phyloP scores from a whole-genome alignment of 164 flowering plant genomes.

The Annona cherimola region DNA sequence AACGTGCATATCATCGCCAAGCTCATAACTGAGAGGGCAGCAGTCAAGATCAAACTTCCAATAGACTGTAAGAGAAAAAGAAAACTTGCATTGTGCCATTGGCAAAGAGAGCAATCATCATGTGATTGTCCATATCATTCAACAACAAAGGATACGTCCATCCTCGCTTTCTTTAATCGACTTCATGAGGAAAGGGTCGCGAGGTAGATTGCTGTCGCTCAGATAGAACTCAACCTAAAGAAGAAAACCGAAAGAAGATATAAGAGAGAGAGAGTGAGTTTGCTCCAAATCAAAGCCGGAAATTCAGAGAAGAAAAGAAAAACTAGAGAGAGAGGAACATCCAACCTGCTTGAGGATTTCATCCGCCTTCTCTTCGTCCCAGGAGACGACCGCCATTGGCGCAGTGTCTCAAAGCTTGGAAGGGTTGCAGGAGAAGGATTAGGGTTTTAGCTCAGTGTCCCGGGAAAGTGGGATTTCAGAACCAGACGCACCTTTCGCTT shows the following conservation, averaged over 20 bases:
- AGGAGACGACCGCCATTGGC: slow-evolving; percentile 44
- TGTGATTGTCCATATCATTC: neutral
- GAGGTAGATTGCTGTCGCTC: slow-evolving; percentile 90
- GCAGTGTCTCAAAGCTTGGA: neutral
- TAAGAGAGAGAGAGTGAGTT: neutral
- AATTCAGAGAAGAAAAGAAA: neutral
- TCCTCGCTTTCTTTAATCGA: slow-evolving; percentile 63
- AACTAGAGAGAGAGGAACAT: neutral
- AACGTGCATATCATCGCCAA: slow-evolving; percentile 87
- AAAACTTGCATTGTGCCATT: neutral
- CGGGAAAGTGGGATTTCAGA: neutral
- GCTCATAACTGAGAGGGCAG: slow-evolving; percentile 56
- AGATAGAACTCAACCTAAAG: slow-evolving; percentile 89
- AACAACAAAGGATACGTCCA: slow-evolving; percentile 66
- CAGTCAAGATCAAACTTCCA: slow-evolving; percentile 29
- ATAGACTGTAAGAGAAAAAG: neutral
- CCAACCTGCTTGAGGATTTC: slow-evolving; percentile 78
- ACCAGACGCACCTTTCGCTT: neutral
- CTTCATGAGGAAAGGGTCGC: slow-evolving; percentile 62
- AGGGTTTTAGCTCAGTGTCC: neutral
- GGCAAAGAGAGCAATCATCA: neutral
- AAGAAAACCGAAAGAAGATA: neutral
- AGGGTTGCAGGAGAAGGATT: slow-evolving; percentile 3
- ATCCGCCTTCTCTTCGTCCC: slow-evolving; percentile 62
- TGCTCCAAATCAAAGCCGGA: neutral